These are phyloP conservation scores for Senna siamea DNA, from an alignment of 306 rosid species.

Conservation along the genomic window DNA sequence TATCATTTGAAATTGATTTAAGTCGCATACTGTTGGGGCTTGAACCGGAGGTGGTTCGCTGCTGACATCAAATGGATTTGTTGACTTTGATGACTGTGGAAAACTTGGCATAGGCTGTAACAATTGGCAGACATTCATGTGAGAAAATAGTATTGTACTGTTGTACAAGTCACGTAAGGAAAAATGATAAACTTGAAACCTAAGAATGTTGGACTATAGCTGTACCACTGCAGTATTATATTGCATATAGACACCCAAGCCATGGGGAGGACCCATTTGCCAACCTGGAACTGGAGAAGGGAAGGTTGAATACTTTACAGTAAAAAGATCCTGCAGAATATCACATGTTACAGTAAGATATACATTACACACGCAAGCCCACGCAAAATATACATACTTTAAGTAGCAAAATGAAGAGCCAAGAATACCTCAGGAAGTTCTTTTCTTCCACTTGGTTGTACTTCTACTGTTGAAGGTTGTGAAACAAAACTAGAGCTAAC, in stretches of 20 bases:
- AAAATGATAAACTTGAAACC: slow-evolving; percentile 35
- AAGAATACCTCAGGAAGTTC: slow-evolving; percentile 76
- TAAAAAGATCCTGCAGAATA: slow-evolving; percentile 72
- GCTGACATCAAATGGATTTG: slow-evolving; percentile 81
- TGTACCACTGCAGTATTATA: slow-evolving; percentile 68
- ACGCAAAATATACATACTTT: slow-evolving; percentile 4
- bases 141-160: slow-evolving; percentile 26
- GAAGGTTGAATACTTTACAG: slow-evolving; percentile 57
- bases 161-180: slow-evolving; percentile 34
- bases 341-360: slow-evolving; percentile 42
- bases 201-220: slow-evolving; percentile 38
- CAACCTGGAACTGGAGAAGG: slow-evolving; percentile 73
- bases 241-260: slow-evolving; percentile 65
- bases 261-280: slow-evolving; percentile 76
- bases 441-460: slow-evolving; percentile 61
- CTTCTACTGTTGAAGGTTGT: slow-evolving; percentile 58
- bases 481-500: slow-evolving; percentile 43
- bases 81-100: slow-evolving; percentile 63
- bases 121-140: slow-evolving; percentile 43
- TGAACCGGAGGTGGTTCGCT: slow-evolving; percentile 59
- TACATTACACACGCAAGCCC: slow-evolving; percentile 29
- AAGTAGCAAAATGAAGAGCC: slow-evolving; percentile 26
- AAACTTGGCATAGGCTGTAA: slow-evolving; percentile 66
- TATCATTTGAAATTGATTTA: slow-evolving; percentile 25
- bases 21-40: slow-evolving; percentile 61